A percentile compares a stretch with the other conserved stretches of the same genome.
These are phyloP conservation scores for Arthrobotrys sphaeroides DNA, from an alignment of 2,329 filamentous ascomycete genomes.

Conservation along the genomic window DNA sequence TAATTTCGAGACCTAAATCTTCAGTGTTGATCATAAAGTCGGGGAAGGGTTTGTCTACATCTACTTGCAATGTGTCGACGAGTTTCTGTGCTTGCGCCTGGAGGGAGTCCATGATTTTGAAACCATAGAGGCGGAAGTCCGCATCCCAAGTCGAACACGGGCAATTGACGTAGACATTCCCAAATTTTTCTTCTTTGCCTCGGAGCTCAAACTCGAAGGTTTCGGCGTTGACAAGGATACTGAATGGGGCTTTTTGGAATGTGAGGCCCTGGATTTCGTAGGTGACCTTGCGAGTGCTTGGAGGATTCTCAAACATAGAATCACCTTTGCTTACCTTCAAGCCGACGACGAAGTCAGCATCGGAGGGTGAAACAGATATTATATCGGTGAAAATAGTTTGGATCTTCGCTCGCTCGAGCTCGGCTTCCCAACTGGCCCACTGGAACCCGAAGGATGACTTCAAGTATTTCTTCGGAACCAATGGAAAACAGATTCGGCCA, in stretches of 20 bases:
- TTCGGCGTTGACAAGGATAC: slow-evolving; percentile 51
- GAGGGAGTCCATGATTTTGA: slow-evolving; percentile 20
- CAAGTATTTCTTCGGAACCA: slow-evolving; percentile 41
- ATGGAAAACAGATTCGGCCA: slow-evolving; percentile 47
- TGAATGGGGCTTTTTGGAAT: slow-evolving; percentile 42
- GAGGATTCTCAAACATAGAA: slow-evolving; percentile 60
- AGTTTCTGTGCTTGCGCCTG: slow-evolving; percentile 22
- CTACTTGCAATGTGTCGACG: slow-evolving; percentile 29
- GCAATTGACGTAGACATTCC: slow-evolving; percentile 55
- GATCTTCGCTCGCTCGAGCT: slow-evolving; percentile 28
- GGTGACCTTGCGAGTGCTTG: slow-evolving; percentile 21
- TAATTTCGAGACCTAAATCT: slow-evolving; percentile 25
- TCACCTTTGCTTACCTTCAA: slow-evolving; percentile 58
- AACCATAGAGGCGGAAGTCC: slow-evolving; percentile 37
- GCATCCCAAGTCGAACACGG: slow-evolving; percentile 52
- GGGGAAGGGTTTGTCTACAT: slow-evolving; percentile 23
- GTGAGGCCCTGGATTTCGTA: slow-evolving; percentile 48
- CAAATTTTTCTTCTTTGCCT: slow-evolving; percentile 53
- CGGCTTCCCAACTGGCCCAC: slow-evolving; percentile 42
- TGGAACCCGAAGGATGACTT: slow-evolving; percentile 39
- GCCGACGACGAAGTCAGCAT: slow-evolving; percentile 50
- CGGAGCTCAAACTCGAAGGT: slow-evolving; percentile 56
- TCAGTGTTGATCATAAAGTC: slow-evolving; percentile 13
- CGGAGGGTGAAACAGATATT: slow-evolving; percentile 46
- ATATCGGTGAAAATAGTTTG: slow-evolving; percentile 46